Conservation (phyloP, 2,329 filamentous ascomycete genomes). For the Alternaria burnsii region DNA sequence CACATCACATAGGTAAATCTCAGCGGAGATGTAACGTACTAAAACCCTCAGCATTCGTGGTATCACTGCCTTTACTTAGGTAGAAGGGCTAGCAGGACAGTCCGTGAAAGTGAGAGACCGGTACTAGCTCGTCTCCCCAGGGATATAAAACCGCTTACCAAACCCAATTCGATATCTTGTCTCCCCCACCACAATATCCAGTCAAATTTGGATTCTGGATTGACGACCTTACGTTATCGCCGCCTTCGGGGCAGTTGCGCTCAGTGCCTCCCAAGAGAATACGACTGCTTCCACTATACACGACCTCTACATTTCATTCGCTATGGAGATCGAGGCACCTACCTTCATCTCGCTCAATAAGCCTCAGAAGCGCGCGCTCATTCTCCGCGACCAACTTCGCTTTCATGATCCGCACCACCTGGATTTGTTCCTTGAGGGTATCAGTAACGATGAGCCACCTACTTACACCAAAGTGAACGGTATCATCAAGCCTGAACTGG, state of each 20-base stretch:
- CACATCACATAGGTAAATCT: background rate
- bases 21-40: background rate
- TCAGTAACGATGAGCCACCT: slow-evolving; percentile 40
- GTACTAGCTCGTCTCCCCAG: background rate
- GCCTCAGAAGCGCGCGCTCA: slow-evolving; percentile 39
- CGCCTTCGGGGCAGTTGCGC: background rate
- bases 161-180: background rate
- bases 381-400: slow-evolving; percentile 40
- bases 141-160: background rate
- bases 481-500: slow-evolving; percentile 29
- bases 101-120: slow-evolving; percentile 1
- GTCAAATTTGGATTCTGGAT: background rate
- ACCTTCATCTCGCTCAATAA: slow-evolving; percentile 33
- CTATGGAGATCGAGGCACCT: slow-evolving; percentile 25
- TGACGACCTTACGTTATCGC: background rate
- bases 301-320: background rate
- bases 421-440: slow-evolving; percentile 36
- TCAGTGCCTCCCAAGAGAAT: background rate
- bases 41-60: background rate
- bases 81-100: background rate
- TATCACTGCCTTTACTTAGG: background rate
- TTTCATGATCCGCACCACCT: slow-evolving; percentile 35
- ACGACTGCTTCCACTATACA: background rate
- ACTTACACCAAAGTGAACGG: slow-evolving; percentile 35
- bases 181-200: background rate